phyloP scores from a whole-genome alignment of 139 green algal species.

The Tetradesmus lagerheimii region DNA sequence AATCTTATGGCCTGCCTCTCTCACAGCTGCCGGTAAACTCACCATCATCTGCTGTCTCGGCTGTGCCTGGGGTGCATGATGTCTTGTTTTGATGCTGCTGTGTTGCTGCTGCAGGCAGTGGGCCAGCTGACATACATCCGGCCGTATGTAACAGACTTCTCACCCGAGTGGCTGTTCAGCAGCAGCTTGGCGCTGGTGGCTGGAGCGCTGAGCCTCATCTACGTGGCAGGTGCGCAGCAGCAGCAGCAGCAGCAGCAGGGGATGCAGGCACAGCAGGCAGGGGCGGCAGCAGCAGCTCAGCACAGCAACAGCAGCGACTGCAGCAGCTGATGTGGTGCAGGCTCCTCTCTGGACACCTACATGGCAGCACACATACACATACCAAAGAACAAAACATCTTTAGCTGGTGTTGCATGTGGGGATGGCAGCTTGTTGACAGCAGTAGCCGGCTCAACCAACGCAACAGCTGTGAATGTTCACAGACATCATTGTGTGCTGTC shows the following conservation, averaged over 20 bases:
- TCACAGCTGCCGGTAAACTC: no score
- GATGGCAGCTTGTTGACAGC: not conserved
- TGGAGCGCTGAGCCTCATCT: constrained; percentile 91
- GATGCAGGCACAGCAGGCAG: not conserved
- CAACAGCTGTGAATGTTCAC: no score
- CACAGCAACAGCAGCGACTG: no score
- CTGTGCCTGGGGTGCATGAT: not conserved
- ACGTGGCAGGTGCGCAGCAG: constrained; percentile 58
- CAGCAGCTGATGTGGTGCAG: no score
- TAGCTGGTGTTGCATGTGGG: not conserved
- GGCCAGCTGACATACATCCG: constrained; percentile 93
- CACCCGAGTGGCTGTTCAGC: constrained; percentile 78
- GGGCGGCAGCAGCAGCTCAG: not conserved
- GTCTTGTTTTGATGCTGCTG: no score
- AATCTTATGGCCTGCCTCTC: no score
- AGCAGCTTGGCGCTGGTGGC: constrained; percentile 82
- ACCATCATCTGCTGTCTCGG: no score
- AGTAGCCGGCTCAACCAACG: no score
- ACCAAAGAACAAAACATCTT: no score
- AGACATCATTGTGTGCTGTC: not conserved
- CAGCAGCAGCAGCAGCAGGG: not conserved
- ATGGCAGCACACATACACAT: no score
- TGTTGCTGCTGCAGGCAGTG: constrained; percentile 62
- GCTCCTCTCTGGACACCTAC: no score
- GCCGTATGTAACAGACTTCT: constrained; percentile 93